Conservation (phyloP, 1,284 basidiomycete genomes). For the Rhodotorula sp. region DNA sequence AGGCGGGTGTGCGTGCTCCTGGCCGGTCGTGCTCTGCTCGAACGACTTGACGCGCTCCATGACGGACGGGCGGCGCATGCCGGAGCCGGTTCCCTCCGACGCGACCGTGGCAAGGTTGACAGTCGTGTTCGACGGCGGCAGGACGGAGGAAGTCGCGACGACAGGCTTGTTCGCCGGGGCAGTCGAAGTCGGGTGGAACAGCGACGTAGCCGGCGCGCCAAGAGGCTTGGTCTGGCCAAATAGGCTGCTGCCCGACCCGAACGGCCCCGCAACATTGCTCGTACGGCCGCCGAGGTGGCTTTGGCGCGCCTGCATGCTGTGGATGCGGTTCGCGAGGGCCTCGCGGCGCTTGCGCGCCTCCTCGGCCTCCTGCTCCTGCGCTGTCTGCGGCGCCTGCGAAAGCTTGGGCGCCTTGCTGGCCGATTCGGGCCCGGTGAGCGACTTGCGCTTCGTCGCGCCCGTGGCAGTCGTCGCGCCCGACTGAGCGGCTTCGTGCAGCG, state of each 20-base stretch:
- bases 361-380: conserved; percentile 14
- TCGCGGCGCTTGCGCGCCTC: conserved; percentile 23
- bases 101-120: not conserved
- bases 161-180: not conserved
- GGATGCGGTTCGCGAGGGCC: conserved; percentile 22
- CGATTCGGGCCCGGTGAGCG: conserved; percentile 14
- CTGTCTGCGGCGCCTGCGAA: conserved; percentile 6
- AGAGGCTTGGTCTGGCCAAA: conserved; percentile 15
- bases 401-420: conserved; percentile 27
- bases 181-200: conserved; percentile 8
- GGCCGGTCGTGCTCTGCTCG: conserved; percentile 21
- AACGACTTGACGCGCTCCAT: conserved; percentile 40
- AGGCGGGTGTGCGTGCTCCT: conserved; percentile 22
- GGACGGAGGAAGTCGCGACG: not conserved
- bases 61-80: conserved; percentile 34
- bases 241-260: not conserved
- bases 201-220: not conserved
- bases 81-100: not conserved
- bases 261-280: conserved; percentile 23
- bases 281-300: conserved; percentile 20
- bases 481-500: conserved; percentile 4
- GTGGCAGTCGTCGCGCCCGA: conserved; percentile 13
- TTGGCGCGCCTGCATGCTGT: conserved; percentile 32
- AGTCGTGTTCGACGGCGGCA: not conserved
- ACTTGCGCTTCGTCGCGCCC: conserved; percentile 39